phyloP scores from a whole-genome alignment of 495 filamentous ascomycete species.

The Hypoxylon intermedium region DNA sequence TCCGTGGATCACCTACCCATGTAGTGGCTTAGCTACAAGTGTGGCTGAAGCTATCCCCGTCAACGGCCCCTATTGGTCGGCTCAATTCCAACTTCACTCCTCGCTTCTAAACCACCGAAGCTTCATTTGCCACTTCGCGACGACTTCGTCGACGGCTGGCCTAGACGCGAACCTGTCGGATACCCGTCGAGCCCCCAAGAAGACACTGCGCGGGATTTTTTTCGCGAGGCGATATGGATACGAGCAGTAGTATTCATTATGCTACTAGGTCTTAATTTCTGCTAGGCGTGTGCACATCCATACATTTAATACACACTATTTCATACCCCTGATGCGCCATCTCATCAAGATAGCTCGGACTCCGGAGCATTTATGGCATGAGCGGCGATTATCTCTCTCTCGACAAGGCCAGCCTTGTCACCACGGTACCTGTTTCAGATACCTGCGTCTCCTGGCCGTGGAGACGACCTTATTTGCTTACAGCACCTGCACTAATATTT shows the following conservation, averaged over 20 bases:
- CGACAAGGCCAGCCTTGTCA: slow-evolving; percentile 3
- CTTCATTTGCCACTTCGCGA: slow-evolving; percentile 3
- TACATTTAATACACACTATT: background rate
- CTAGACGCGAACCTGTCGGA: background rate
- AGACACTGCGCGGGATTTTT: slow-evolving; percentile 4
- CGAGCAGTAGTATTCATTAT: background rate
- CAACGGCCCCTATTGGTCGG: slow-evolving; percentile 14
- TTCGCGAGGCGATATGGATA: slow-evolving; percentile 11
- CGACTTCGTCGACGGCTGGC: background rate
- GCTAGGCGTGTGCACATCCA: background rate
- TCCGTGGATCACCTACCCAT: background rate
- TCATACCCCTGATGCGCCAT: background rate
- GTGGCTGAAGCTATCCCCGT: slow-evolving; percentile 20
- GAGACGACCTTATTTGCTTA: slow-evolving; percentile 1
- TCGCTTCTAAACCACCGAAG: background rate
- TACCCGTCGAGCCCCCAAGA: slow-evolving; percentile 4
- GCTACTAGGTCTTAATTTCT: background rate
- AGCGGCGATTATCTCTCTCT: background rate
- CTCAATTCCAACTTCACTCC: slow-evolving; percentile 32
- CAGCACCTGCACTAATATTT: background rate
- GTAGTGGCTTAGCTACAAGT: background rate
- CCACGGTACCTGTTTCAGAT: slow-evolving; percentile 9
- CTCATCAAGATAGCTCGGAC: background rate
- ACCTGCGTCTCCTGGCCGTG: background rate
- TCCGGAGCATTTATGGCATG: slow-evolving; percentile 1